Evolutionary conservation across 129 eudicot genomes (phyloP).

Genomic region (Calendula officinalis): DNA sequence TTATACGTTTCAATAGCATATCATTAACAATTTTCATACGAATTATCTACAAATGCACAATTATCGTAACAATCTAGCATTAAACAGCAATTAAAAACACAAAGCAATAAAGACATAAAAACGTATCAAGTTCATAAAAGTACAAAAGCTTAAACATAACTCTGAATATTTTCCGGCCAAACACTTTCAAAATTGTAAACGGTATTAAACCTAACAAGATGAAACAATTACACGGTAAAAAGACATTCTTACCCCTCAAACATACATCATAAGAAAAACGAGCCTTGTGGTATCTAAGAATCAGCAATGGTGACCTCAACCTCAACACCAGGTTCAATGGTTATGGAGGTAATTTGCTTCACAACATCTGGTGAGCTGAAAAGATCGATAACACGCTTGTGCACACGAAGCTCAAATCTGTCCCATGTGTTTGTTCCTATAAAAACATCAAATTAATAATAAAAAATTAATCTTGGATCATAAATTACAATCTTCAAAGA

Average conservation of each 20-base stretch:
- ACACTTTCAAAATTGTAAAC: constrained; percentile 27
- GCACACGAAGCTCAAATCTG: constrained; percentile 88
- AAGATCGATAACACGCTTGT: constrained; percentile 95
- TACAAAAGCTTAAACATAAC: constrained; percentile 20
- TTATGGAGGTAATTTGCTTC: constrained; percentile 87
- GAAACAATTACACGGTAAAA: constrained; percentile 19
- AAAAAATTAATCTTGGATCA: neutral
- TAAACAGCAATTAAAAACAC: neutral
- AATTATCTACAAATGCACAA: no score
- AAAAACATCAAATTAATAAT: neutral
- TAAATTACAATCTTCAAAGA: no score
- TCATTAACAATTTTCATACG: no score
- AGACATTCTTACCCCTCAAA: constrained; percentile 15
- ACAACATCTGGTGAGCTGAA: constrained; percentile 94
- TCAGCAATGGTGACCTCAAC: constrained; percentile 91
- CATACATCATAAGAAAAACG: constrained; percentile 13
- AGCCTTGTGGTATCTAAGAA: constrained; percentile 22
- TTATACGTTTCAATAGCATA: no score
- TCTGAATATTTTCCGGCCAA: constrained; percentile 16
- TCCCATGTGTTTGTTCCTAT: constrained; percentile 92
- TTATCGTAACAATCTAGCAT: neutral
- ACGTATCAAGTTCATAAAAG: constrained; percentile 11
- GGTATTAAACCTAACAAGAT: constrained; percentile 28
- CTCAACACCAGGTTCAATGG: constrained; percentile 92
- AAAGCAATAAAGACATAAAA: neutral